A percentile compares a stretch with the other conserved stretches of the same genome.
Conservation (phyloP, 805 yeast genomes). For the Candida berthetii region DNA sequence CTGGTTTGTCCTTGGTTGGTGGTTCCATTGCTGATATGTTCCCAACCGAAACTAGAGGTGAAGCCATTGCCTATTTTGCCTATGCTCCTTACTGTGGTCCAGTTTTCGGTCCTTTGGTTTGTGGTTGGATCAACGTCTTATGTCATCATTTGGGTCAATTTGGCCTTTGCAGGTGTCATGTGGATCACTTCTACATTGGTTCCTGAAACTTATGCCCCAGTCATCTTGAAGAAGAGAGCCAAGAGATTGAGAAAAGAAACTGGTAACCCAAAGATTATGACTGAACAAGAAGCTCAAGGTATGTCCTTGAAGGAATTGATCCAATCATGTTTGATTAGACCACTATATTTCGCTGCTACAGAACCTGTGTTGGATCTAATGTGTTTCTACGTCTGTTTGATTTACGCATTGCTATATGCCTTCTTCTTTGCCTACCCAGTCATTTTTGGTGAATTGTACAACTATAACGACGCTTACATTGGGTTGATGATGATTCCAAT, state of each 20-base stretch:
- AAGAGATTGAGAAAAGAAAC: slow-evolving; percentile 65
- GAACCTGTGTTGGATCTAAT: slow-evolving; percentile 84
- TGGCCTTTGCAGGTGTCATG: slow-evolving; percentile 87
- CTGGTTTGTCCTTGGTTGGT: slow-evolving; percentile 83
- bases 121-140: slow-evolving; percentile 79
- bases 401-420: slow-evolving; percentile 86
- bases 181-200: slow-evolving; percentile 58
- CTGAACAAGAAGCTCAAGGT: slow-evolving; percentile 87
- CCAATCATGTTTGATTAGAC: slow-evolving; percentile 70
- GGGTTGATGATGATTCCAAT: slow-evolving; percentile 91
- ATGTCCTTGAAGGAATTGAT: slow-evolving; percentile 63
- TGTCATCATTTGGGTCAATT: slow-evolving; percentile 80
- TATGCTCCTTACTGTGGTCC: slow-evolving; percentile 94
- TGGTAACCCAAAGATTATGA: slow-evolving; percentile 79
- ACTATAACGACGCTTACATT: slow-evolving; percentile 67
- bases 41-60: slow-evolving; percentile 73
- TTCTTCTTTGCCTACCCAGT: slow-evolving; percentile 95
- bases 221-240: slow-evolving; percentile 64
- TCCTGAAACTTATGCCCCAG: slow-evolving; percentile 93
- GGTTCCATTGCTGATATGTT: slow-evolving; percentile 90
- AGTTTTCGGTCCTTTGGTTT: slow-evolving; percentile 80
- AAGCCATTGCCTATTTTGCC: slow-evolving; percentile 86
- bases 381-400: slow-evolving; percentile 82
- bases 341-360: slow-evolving; percentile 66
- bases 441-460: slow-evolving; percentile 72